phyloP scores from a whole-genome alignment of 768 basidiomycete genomes.

The Naganishia friedmannii region DNA sequence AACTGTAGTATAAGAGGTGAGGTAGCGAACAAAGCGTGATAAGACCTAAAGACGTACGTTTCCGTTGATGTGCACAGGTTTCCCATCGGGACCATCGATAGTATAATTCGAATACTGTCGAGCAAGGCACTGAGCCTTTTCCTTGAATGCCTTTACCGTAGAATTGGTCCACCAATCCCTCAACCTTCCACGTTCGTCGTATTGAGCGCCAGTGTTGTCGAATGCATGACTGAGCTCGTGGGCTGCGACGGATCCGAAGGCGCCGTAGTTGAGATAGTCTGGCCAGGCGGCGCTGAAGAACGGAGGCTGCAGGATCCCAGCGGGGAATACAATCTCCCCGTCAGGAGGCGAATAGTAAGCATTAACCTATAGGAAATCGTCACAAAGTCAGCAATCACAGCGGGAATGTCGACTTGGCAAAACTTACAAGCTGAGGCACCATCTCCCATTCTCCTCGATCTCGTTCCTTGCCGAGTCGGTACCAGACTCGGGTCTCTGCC shows the following conservation, averaged over 20 bases:
- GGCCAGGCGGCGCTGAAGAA: constrained; percentile 89
- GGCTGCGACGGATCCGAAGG: constrained; percentile 80
- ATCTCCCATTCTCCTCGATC: constrained; percentile 57
- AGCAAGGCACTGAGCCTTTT: constrained; percentile 81
- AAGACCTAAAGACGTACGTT: constrained; percentile 55
- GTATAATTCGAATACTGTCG: constrained; percentile 85
- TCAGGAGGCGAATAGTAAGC: constrained; percentile 84
- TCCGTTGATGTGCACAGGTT: constrained; percentile 75
- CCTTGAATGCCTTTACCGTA: constrained; percentile 78
- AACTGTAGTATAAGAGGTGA: constrained; percentile 31
- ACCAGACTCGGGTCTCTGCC: constrained; percentile 69
- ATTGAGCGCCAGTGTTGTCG: constrained; percentile 71
- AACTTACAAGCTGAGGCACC: constrained; percentile 7
- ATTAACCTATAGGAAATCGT: constrained; percentile 55
- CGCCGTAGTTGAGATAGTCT: constrained; percentile 80
- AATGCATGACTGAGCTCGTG: constrained; percentile 34
- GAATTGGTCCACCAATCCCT: constrained; percentile 88
- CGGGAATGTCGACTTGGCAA: too few relatives aligned
- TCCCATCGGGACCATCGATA: constrained; percentile 80
- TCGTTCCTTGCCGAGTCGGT: constrained; percentile 66
- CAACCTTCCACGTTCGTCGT: constrained; percentile 82
- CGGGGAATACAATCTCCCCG: constrained; percentile 90
- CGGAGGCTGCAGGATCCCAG: constrained; percentile 87
- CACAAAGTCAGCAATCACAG: too few relatives aligned
- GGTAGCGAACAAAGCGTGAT: constrained; percentile 39